phyloP scores from a whole-genome alignment of 805 yeast species.

The Alloascoidea hylecoeti region DNA sequence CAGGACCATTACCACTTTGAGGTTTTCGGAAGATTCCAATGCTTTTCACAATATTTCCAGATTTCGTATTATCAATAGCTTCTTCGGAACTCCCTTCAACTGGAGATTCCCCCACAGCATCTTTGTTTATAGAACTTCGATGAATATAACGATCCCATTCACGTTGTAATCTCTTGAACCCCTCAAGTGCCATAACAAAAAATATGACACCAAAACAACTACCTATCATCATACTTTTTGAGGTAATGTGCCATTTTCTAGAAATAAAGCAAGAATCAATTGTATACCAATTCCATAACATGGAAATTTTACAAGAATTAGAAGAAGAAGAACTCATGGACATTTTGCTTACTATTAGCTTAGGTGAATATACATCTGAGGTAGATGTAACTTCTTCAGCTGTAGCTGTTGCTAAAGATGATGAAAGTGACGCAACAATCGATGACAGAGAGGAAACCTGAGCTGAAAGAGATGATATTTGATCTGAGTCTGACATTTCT shows the following conservation, averaged over 20 bases:
- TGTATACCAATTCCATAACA: slow-evolving; percentile 69
- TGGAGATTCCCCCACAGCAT: slow-evolving; percentile 8
- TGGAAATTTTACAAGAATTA: slow-evolving; percentile 20
- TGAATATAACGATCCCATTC: slow-evolving; percentile 22
- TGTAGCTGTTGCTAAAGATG: too few species aligned
- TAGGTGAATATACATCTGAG: too few species aligned
- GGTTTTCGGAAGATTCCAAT: slow-evolving; percentile 20
- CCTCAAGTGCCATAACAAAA: slow-evolving; percentile 40
- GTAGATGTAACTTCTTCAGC: too few species aligned
- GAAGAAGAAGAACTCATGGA: slow-evolving; percentile 9
- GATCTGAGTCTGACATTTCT: too few species aligned
- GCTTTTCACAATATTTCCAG: slow-evolving; percentile 3
- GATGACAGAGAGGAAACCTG: too few species aligned
- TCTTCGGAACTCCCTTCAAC: slow-evolving; percentile 5
- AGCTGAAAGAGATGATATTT: too few species aligned
- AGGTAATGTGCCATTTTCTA: slow-evolving; percentile 44
- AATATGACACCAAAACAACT: slow-evolving; percentile 57
- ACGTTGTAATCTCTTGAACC: slow-evolving; percentile 38
- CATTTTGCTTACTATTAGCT: slow-evolving; percentile 6
- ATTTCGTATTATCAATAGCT: slow-evolving; percentile 7
- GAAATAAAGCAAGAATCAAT: slow-evolving; percentile 54
- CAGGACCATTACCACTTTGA: too few species aligned
- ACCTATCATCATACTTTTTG: slow-evolving; percentile 56
- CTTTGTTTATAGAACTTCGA: slow-evolving; percentile 8
- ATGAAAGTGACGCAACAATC: too few species aligned